phyloP scores from a whole-genome alignment of 805 yeast species.

The Yarrowia sp. region DNA sequence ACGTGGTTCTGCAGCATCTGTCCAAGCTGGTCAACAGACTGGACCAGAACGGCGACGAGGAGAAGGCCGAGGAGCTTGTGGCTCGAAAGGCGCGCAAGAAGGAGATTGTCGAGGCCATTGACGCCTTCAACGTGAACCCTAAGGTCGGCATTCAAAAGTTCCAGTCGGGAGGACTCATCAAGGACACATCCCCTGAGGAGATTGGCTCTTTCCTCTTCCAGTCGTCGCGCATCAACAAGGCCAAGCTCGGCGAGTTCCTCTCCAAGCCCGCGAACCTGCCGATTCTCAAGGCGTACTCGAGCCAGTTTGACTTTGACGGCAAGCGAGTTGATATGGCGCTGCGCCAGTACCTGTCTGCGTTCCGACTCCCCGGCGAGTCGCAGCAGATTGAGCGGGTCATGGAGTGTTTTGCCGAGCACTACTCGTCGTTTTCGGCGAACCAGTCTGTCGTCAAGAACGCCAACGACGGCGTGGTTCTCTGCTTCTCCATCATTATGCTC shows the following conservation, averaged over 20 bases:
- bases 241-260: slow-evolving; percentile 78
- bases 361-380: slow-evolving; percentile 95
- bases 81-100: slow-evolving; percentile 49
- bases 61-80: slow-evolving; percentile 28
- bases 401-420: slow-evolving; percentile 79
- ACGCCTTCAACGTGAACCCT: slow-evolving; percentile 74
- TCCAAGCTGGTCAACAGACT: slow-evolving; percentile 58
- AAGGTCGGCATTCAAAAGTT: slow-evolving; percentile 67
- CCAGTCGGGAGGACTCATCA: slow-evolving; percentile 63
- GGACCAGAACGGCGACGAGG: slow-evolving; percentile 35
- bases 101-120: slow-evolving; percentile 72
- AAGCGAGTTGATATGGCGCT: slow-evolving; percentile 91
- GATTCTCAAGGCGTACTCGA: slow-evolving; percentile 62
- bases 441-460: slow-evolving; percentile 44
- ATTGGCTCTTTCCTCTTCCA: slow-evolving; percentile 75
- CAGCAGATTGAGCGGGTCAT: slow-evolving; percentile 93
- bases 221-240: slow-evolving; percentile 82
- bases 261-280: slow-evolving; percentile 69
- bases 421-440: slow-evolving; percentile 45
- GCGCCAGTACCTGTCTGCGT: slow-evolving; percentile 73
- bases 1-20: slow-evolving; percentile 73
- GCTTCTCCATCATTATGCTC: slow-evolving; percentile 89
- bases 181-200: slow-evolving; percentile 47
- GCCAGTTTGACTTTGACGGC: slow-evolving; percentile 68
- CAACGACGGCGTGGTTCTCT: slow-evolving; percentile 69